Percentiles rank a stretch among this genome's conserved stretches.
phyloP scores from a whole-genome alignment of 257 asterid species.

The Paraleonurus japonicus region DNA sequence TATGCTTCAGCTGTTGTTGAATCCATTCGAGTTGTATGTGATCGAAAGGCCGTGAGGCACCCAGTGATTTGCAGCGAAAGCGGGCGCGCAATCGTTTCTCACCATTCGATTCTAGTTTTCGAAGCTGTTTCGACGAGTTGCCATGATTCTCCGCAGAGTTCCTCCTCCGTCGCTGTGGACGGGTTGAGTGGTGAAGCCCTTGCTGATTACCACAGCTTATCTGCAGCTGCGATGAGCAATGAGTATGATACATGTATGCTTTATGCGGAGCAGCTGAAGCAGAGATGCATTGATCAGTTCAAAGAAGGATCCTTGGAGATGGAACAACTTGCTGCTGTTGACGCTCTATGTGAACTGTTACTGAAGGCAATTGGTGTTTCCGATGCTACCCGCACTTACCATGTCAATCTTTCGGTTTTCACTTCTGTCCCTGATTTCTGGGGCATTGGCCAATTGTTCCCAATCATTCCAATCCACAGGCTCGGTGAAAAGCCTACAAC shows the following conservation, averaged over 20 bases:
- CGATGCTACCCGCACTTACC: constrained; percentile 63
- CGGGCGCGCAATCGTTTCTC: constrained; percentile 93
- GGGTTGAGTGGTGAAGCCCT: constrained; percentile 54
- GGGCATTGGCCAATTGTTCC: constrained; percentile 88
- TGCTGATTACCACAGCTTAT: constrained; percentile 51
- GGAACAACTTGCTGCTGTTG: constrained; percentile 65
- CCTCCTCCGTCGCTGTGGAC: constrained; percentile 42
- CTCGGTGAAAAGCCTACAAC: constrained; percentile 67
- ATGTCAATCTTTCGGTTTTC: constrained; percentile 80
- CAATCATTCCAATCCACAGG: constrained; percentile 84
- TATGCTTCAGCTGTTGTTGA: constrained; percentile 80
- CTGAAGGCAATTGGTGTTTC: constrained; percentile 63
- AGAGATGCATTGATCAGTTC: constrained; percentile 67
- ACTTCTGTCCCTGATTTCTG: constrained; percentile 97
- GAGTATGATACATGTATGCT: constrained; percentile 45
- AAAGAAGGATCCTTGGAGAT: constrained; percentile 58
- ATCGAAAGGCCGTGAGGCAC: constrained; percentile 61
- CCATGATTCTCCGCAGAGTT: constrained; percentile 31
- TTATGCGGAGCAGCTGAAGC: constrained; percentile 61
- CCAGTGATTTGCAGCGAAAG: constrained; percentile 91
- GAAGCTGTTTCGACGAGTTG: constrained; percentile 66
- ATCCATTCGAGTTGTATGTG: constrained; percentile 56
- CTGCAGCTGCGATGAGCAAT: constrained; percentile 52
- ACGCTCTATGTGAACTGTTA: constrained; percentile 64
- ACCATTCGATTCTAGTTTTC: constrained; percentile 78